These are phyloP conservation scores for Cinnamomum micranthum DNA, from an alignment of 164 flowering plant genomes.

Conservation along the genomic window DNA sequence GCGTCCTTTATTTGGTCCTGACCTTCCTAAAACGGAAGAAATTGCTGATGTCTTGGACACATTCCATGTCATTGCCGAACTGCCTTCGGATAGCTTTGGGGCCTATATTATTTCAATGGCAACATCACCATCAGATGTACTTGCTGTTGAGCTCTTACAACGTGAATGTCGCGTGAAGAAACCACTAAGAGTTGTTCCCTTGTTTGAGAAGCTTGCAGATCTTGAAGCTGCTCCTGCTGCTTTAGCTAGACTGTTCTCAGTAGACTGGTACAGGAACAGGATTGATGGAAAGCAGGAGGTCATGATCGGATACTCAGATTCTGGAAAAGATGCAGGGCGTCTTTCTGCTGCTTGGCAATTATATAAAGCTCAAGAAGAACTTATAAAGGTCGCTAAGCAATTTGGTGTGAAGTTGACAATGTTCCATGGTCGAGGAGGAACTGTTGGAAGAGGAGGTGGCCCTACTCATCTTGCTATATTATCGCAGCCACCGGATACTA, in stretches of 20 bases:
- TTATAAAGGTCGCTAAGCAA: constrained; percentile 80
- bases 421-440: constrained; percentile 99
- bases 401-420: constrained; percentile 88
- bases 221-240: constrained; percentile 97
- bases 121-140: constrained; percentile 90
- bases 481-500: constrained; percentile 97
- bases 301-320: constrained; percentile 98
- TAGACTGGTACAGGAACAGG: constrained; percentile 82
- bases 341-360: constrained; percentile 95
- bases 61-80: constrained; percentile 80
- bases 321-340: constrained; percentile 98
- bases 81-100: constrained; percentile 86
- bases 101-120: constrained; percentile 99
- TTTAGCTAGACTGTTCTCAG: constrained; percentile 76
- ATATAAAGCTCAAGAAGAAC: constrained; percentile 97
- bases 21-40: constrained; percentile 94
- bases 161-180: constrained; percentile 86
- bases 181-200: constrained; percentile 88
- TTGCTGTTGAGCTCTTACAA: constrained; percentile 93
- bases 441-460: constrained; percentile 99
- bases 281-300: constrained; percentile 97
- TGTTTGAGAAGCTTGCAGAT: constrained; percentile 94
- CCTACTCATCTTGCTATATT: constrained; percentile 98
- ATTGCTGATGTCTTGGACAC: constrained; percentile 88
- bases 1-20: constrained; percentile 91